Base-by-base conservation (phyloP, 768 basidiomycete species). In the Termitomyces sp. region DNA sequence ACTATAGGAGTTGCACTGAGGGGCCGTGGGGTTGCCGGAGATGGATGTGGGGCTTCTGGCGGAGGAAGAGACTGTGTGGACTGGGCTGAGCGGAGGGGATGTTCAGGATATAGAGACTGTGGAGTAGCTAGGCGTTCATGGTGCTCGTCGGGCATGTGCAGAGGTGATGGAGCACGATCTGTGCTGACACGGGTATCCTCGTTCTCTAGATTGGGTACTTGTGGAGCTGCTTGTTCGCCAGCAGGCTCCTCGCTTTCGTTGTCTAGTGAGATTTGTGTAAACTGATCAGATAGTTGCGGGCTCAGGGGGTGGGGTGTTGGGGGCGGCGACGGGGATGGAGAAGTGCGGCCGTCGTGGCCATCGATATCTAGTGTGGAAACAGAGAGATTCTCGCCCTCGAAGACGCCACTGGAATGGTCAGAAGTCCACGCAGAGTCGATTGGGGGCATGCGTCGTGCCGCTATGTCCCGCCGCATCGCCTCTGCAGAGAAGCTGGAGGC, bases 311-410 rank as follows among this genome's bases (percentile, higher is more conserved):
- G 62, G 18, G 67, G 61, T 31, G 61, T 60, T 20, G 62, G 60
- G 15, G 62, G 57, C 53, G 55, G 58, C 18, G 63, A 62, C 8
- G 51, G 55, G 42, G 60, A 66, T 28, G 48, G 44, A 42, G 68
- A 66, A 62, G 54, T 65, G 34, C 52, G 66, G 36, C 60, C 31
- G 18, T 8, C 67, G 60, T 67, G 66, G 5, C 70, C 74, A 51
- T 83, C 77, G 44, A 87, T 80, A 64, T 81, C 76, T 41, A 86
- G 72, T 0, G 84, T 86, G 15, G 85, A 85, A 53, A 84, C 77
- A 10, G 85, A 84, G 9, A 73, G 74, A 65, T 82, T 70, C 20
- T 66, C 62, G 41, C 59, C 57, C 42, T 69, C 68, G 31, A 74
- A 69, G 50, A 74, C 71, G 37, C 70, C 72, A 55, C 71, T 71